A percentile compares a stretch with the other conserved stretches of the same genome.
These are phyloP conservation scores for Simplicillium sp. DNA, from an alignment of 2,329 filamentous ascomycete genomes.

Conservation along the genomic window DNA sequence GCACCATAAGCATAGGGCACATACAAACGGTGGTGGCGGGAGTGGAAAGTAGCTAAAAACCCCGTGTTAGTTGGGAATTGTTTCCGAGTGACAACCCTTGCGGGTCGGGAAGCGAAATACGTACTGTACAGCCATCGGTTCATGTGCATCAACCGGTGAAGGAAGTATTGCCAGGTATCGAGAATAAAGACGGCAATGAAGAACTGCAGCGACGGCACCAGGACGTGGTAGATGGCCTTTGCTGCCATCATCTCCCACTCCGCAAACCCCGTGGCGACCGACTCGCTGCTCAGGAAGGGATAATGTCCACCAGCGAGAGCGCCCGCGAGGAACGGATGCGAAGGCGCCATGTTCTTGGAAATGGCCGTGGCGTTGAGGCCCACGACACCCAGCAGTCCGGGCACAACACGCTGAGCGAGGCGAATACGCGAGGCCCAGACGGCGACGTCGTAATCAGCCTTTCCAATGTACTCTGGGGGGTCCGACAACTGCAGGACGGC, in stretches of 20 bases:
- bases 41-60: slow-evolving; percentile 78
- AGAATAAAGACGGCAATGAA: slow-evolving; percentile 63
- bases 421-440: slow-evolving; percentile 82
- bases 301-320: slow-evolving; percentile 75
- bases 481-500: slow-evolving; percentile 62
- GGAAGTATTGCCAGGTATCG: slow-evolving; percentile 97
- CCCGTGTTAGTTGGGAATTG: no score
- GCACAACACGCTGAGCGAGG: slow-evolving; percentile 68
- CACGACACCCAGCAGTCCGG: slow-evolving; percentile 56
- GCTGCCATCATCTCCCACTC: slow-evolving; percentile 71
- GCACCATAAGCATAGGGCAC: slow-evolving; percentile 96
- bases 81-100: no score
- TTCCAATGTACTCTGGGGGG: slow-evolving; percentile 62
- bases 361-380: slow-evolving; percentile 70
- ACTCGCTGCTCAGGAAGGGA: slow-evolving; percentile 54
- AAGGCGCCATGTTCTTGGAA: slow-evolving; percentile 62
- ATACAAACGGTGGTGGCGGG: slow-evolving; percentile 91
- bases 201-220: slow-evolving; percentile 72
- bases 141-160: slow-evolving; percentile 92
- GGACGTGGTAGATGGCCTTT: slow-evolving; percentile 67
- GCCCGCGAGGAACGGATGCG: slow-evolving; percentile 66
- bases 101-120: slow-evolving; percentile 29
- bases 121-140: slow-evolving; percentile 95
- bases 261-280: slow-evolving; percentile 65
- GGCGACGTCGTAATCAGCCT: slow-evolving; percentile 76